Base-by-base conservation (phyloP, 805 yeast species). In the Candida arabinofermentans region DNA sequence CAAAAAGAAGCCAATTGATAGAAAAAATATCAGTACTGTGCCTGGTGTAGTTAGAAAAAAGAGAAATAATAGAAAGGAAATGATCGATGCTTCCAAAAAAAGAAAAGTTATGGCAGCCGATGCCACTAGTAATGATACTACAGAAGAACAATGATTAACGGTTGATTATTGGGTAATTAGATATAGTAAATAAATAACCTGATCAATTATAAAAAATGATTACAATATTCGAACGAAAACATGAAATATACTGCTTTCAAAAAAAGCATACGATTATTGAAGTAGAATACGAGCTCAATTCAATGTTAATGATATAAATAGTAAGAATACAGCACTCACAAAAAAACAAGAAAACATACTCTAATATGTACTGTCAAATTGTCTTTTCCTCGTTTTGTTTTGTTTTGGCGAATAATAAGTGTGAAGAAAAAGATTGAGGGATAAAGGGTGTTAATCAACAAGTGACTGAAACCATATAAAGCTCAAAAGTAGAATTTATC, bases 21-120 rank as follows among this genome's bases (percentile, higher is more conserved):
- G 98, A 53, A 77, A 76, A 48, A 77, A 78, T 42, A 90, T 90
- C 53, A 83, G 93, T 53, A 90, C 97, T 0, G 95, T 87, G 26
- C 95, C 95, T 1, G 72, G 72, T 42, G 69, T 80, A 23, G 73
- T 83, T 19, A 77, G 77, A 55, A 67, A 77, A 44, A 84, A 86
- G 69, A 74, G 82, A 50, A 77, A 69, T 54, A 79, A 75, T 60
- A 74, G 69, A 47, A 65, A 68, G 35, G 83, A 84, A 45, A 87
- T 87, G 95, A 79, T 86, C 38, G 77, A 71, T 43, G 89, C 85
- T 6, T 79, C 88, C 5, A 86, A 84, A 60, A 79, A 67, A 53
- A 71, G 87, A 53, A 33, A 33, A 17, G 24, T n/a, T 19, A 9
- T 21, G 12, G 35, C n/a, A n/a, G n/a, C n/a, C n/a, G n/a, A n/a